Evolutionary conservation across 1,139 yeast species (phyloP).

Genomic region (Geotrichum aggregatum): DNA sequence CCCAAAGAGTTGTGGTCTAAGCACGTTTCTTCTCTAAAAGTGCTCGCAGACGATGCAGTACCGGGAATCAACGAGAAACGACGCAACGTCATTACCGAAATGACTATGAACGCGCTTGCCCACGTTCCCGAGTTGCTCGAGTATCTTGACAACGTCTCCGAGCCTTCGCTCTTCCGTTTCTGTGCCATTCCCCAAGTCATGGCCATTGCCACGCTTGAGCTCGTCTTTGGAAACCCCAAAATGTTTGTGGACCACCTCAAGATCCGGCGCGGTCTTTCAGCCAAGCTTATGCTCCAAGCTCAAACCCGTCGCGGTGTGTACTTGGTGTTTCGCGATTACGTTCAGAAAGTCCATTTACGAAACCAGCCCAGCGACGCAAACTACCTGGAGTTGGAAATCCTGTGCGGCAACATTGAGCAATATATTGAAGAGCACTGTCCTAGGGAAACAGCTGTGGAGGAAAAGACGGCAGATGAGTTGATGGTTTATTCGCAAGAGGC

Average conservation of each 20-base stretch:
- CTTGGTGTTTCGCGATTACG: conserved; percentile 65
- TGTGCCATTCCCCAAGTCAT: conserved; percentile 98
- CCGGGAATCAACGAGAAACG: conserved; percentile 51
- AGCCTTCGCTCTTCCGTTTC: conserved; percentile 80
- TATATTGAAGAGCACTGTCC: conserved; percentile 55
- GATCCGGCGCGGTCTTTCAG: conserved; percentile 89
- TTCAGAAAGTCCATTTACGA: conserved; percentile 71
- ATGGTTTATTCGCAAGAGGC: conserved; percentile 23
- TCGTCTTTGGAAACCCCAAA: conserved; percentile 70
- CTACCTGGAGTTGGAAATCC: conserved; percentile 75
- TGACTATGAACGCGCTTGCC: conserved; percentile 71
- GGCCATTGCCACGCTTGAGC: conserved; percentile 92
- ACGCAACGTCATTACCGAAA: conserved; percentile 70
- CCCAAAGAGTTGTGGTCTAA: conserved; percentile 89
- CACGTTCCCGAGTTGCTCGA: conserved; percentile 76
- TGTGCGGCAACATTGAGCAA: conserved; percentile 83
- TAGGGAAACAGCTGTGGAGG: conserved; percentile 19
- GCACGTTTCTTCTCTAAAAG: conserved; percentile 48
- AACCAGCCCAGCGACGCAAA: conserved; percentile 80
- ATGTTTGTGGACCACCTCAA: conserved; percentile 72
- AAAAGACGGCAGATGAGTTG: conserved; percentile 17
- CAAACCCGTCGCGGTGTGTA: conserved; percentile 76
- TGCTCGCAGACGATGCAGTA: conserved; percentile 43
- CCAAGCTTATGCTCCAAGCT: conserved; percentile 65
- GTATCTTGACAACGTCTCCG: conserved; percentile 72